These are phyloP conservation scores for Amanita exitialis DNA, from an alignment of 768 basidiomycete genomes.

Conservation along the genomic window DNA sequence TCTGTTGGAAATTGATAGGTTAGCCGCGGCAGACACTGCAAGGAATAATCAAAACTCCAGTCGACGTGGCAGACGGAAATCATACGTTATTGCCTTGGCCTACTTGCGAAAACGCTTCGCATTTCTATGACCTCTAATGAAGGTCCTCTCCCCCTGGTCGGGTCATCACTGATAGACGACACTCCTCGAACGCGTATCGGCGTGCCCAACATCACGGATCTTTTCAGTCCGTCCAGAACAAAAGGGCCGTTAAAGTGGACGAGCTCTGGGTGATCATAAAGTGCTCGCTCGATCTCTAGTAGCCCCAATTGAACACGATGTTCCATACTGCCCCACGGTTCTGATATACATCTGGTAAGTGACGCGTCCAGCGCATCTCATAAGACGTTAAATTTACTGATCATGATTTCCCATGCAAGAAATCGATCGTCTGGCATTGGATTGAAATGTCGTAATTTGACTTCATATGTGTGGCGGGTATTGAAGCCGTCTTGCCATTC, in stretches of 20 bases:
- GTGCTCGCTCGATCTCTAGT: neutral
- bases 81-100: neutral
- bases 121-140: no score
- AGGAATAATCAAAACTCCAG: neutral
- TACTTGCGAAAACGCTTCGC: neutral
- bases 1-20: neutral
- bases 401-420: constrained; percentile 4
- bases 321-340: neutral
- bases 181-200: neutral
- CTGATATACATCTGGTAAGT: neutral
- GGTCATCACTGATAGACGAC: neutral
- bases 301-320: neutral
- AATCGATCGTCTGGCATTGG: neutral
- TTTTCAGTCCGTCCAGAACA: neutral
- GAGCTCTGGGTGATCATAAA: neutral
- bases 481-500: neutral
- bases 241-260: neutral
- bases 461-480: neutral
- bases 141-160: no score
- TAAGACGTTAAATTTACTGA: neutral
- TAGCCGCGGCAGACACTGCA: neutral
- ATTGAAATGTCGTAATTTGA: constrained; percentile 3
- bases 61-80: neutral
- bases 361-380: neutral
- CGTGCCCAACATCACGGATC: neutral